A percentile compares a stretch with the other conserved stretches of the same genome.
phyloP scores from a whole-genome alignment of 2,329 filamentous ascomycete genomes.

The Penicillium sp. region DNA sequence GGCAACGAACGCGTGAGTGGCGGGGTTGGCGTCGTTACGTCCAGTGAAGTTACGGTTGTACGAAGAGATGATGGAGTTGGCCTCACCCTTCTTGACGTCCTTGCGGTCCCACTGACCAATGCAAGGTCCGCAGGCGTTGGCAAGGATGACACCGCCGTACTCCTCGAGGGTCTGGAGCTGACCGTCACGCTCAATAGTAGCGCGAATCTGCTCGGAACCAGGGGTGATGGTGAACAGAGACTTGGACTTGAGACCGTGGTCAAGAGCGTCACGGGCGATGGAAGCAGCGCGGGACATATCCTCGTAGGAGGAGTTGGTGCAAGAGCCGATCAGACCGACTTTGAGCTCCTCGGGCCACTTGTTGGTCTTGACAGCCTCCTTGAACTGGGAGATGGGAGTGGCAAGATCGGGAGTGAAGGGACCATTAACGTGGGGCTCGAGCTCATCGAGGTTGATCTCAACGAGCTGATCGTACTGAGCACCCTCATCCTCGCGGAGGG shows the following conservation, averaged over 20 bases:
- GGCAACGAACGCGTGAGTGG: conserved; percentile 89
- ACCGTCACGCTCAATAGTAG: conserved; percentile 86
- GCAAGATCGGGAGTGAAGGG: conserved; percentile 98
- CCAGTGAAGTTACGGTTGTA: conserved; percentile 99
- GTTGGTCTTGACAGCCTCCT: conserved; percentile 89
- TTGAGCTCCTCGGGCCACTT: conserved; percentile 96
- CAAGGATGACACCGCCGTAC: conserved; percentile 90
- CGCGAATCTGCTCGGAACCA: conserved; percentile 94
- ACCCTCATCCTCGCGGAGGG: conserved; percentile 83
- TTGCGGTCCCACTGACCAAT: conserved; percentile 94
- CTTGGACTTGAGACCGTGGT: conserved; percentile 93
- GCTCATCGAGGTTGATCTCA: conserved; percentile 90
- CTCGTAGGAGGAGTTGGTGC: conserved; percentile 87
- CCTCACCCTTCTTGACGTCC: conserved; percentile 90
- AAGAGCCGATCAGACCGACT: conserved; percentile 95
- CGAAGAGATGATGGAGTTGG: conserved; percentile 96
- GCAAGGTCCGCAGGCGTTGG: conserved; percentile 91
- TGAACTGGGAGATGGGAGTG: conserved; percentile 97
- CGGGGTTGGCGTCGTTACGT: conserved; percentile 93
- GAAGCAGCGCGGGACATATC: conserved; percentile 94
- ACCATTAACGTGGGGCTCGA: conserved; percentile 98
- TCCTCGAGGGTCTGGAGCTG: conserved; percentile 94
- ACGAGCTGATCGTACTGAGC: conserved; percentile 95
- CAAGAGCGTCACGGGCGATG: conserved; percentile 85
- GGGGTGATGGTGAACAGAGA: conserved; percentile 91